A percentile compares a stretch with the other conserved stretches of the same genome.
Evolutionary conservation across 148 eudicot species (phyloP).

Genomic region (Mesembryanthemum crystallinum): DNA sequence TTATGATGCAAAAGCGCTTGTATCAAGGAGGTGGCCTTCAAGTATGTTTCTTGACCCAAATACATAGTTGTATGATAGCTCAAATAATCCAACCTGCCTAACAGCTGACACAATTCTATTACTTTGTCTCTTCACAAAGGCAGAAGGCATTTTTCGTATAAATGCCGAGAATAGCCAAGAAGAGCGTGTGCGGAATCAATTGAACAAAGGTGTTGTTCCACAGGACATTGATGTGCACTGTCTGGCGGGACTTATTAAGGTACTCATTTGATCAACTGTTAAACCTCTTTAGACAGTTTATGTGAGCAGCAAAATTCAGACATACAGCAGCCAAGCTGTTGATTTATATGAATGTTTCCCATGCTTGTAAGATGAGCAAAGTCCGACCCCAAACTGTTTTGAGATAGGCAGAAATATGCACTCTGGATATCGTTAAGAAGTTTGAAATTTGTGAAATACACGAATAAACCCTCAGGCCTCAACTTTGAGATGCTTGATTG

Average conservation of each 20-base stretch:
- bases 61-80: not conserved
- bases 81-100: not conserved
- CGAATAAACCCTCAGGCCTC: not conserved
- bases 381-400: not conserved
- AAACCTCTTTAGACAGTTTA: not conserved
- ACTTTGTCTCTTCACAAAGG: conserved; percentile 38
- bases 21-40: conserved; percentile 73
- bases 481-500: not conserved
- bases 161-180: conserved; percentile 78
- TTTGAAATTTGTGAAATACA: not conserved
- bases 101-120: conserved; percentile 15
- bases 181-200: conserved; percentile 60
- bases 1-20: conserved; percentile 66
- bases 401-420: not conserved
- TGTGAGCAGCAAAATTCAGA: not conserved
- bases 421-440: not conserved
- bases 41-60: conserved; percentile 33
- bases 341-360: not conserved
- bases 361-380: not conserved
- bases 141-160: conserved; percentile 91
- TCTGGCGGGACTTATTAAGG: conserved; percentile 86
- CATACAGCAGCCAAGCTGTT: not conserved
- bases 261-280: conserved; percentile 19
- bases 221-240: conserved; percentile 77
- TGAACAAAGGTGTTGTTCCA: conserved; percentile 73